Conservation (phyloP, 768 basidiomycete genomes). For the Dacryopinax spathularia region DNA sequence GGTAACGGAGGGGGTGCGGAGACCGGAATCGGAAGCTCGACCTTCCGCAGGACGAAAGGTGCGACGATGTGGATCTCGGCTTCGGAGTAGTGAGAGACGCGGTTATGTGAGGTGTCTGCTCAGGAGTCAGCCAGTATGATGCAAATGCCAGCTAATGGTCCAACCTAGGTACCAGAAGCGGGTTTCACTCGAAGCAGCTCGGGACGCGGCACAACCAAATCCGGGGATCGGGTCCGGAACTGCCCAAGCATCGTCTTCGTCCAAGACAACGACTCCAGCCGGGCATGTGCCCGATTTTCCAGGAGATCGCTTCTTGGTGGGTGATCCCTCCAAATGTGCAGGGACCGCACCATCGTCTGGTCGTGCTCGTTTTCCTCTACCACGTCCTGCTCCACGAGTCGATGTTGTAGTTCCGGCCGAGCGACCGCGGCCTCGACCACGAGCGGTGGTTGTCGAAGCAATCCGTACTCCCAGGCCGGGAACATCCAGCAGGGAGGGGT, state of each 20-base stretch:
- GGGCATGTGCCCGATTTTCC: not conserved
- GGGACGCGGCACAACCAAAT: not conserved
- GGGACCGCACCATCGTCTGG: not conserved
- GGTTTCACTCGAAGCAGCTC: not conserved
- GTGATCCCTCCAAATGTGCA: not conserved
- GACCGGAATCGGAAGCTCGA: not conserved
- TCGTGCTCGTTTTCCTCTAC: not conserved
- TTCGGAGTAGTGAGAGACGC: not conserved
- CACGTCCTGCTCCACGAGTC: not conserved
- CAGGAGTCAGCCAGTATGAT: not conserved
- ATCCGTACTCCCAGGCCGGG: not conserved
- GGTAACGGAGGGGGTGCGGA: not conserved
- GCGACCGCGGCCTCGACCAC: not conserved
- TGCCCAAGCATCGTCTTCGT: not conserved
- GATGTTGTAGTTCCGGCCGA: not conserved
- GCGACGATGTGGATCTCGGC: not conserved
- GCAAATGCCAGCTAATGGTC: not conserved
- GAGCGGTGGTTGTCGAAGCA: not conserved
- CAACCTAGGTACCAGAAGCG: not conserved
- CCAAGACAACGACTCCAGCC: not conserved
- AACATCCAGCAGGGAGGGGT: not conserved
- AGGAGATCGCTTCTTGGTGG: not conserved
- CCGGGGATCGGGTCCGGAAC: not conserved
- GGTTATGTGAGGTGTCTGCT: not conserved
- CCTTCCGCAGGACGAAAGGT: not conserved